phyloP scores from a whole-genome alignment of 78 protist genomes.

The Cavenderia fasciculata region DNA sequence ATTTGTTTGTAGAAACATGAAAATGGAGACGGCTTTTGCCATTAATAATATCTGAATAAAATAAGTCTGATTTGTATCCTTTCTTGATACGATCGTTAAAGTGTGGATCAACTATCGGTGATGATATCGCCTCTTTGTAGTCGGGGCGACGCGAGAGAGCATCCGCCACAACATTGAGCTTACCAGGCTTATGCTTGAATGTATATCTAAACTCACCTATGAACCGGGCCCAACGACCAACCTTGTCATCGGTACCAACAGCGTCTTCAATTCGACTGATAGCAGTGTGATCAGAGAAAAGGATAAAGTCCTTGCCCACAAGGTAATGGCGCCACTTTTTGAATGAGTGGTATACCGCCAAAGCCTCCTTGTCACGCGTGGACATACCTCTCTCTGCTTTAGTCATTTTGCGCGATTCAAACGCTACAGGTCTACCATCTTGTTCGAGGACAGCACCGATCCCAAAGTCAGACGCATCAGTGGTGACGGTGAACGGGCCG shows the following conservation, averaged over 20 bases:
- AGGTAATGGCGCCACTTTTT: background rate
- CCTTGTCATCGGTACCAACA: background rate
- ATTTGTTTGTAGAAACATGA: background rate
- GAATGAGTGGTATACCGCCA: constrained; percentile 15
- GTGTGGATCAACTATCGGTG: no score
- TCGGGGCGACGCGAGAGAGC: constrained; percentile 20
- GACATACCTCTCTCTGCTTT: constrained; percentile 29
- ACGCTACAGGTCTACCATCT: constrained; percentile 18
- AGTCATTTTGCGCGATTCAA: constrained; percentile 8
- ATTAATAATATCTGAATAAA: no score
- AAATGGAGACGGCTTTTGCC: no score
- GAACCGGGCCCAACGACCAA: background rate
- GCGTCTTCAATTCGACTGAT: background rate
- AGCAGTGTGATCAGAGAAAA: constrained; percentile 57
- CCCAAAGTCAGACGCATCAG: constrained; percentile 56
- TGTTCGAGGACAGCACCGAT: constrained; percentile 56
- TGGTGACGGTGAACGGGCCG: background rate
- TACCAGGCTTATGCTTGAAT: background rate
- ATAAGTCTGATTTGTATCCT: no score
- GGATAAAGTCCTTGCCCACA: background rate
- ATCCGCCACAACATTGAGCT: constrained; percentile 2
- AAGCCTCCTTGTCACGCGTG: constrained; percentile 9
- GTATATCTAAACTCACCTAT: constrained; percentile 4
- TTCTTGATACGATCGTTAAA: no score
- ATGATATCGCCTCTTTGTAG: background rate